Conservation (phyloP, 192 early-diverging fungal genomes). For the Podila clonocystis region DNA sequence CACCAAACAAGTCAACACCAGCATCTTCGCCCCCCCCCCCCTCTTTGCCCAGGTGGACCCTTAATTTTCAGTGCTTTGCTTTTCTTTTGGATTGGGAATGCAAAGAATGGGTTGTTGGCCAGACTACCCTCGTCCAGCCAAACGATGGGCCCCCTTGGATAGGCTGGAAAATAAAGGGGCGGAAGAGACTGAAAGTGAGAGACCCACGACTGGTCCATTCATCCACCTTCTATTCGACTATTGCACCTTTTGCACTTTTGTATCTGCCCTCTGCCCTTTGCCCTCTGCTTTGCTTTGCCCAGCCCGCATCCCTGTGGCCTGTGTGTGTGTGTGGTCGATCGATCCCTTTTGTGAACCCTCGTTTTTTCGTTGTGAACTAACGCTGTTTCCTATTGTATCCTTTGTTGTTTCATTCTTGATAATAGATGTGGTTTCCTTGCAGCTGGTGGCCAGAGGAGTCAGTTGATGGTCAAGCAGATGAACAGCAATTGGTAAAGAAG, state of each 20-base stretch:
- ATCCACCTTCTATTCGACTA: too few relatives aligned
- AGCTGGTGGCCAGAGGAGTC: conserved; percentile 89
- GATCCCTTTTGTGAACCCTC: not conserved
- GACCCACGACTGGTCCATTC: too few relatives aligned
- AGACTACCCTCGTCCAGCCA: not conserved
- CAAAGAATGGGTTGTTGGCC: not conserved
- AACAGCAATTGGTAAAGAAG: conserved; percentile 63
- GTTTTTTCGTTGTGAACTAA: too few relatives aligned
- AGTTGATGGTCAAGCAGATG: conserved; percentile 80
- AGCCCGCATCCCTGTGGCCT: too few relatives aligned
- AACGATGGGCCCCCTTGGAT: not conserved
- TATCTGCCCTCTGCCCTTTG: too few relatives aligned
- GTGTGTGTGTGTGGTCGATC: too few relatives aligned
- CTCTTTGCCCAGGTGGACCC: too few relatives aligned
- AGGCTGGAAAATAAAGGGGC: not conserved
- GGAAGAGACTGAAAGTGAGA: too few relatives aligned
- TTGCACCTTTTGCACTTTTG: too few relatives aligned
- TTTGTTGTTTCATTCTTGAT: not conserved
- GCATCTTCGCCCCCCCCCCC: too few relatives aligned
- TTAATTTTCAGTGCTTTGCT: not conserved
- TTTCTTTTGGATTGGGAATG: not conserved
- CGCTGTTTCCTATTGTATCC: not conserved
- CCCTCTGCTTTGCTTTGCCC: too few relatives aligned
- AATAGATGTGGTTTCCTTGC: conserved; percentile 83
- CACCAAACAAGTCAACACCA: too few relatives aligned